Evolutionary conservation across 306 rosid genomes (phyloP), one percentile per base, ranked within the genome.

Genomic region (Vigna hirtella): DNA sequence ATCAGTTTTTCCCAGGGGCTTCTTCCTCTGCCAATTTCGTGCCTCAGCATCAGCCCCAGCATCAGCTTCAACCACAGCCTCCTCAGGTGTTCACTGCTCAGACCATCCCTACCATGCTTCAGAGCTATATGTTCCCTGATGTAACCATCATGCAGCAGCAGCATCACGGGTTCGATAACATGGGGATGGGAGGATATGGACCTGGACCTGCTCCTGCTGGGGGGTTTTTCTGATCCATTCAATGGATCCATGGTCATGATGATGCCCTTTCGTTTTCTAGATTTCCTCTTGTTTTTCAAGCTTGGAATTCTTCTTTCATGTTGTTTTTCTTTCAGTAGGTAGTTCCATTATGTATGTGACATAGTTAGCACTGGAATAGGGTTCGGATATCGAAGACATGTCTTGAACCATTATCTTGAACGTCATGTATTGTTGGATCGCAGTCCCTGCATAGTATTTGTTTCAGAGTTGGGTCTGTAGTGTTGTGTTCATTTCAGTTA

Each of bases 181-280:
- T 79, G 71, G 58, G 15, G 4, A 52, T 79, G 71, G 67, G 67
- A 14, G 73, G 68, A 2, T 47, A 6, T 67, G 78, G 79, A 34
- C 42, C 56, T 18, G 30, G 30, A 22, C 30, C 61, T 17, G 1
- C 6, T 20, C 7, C 62, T 55, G 40, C 34, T 24, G 38, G 40
- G 32, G 72, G 67, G 2, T 77, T 68, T 34, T 77, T 34, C 24
- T 77, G 81, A 81, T 70, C 66, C 7, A 45, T 45, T 58, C 65
- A 36, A 36, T 28, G 66, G 66, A 62, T 62, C 20, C 20, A 22
- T 57, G 53, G 24, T 9, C 64, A 76, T 50, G 82, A 76, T 50
- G 82, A 80, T 50, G 82, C 74, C 64, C 82, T 2, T 7, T 22
- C 7, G 10, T 6, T 28, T 16, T 42, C 34, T 13, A 63, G 30